Base-by-base conservation (phyloP, 345 rosid genomes). In the Citropsis articulata region DNA sequence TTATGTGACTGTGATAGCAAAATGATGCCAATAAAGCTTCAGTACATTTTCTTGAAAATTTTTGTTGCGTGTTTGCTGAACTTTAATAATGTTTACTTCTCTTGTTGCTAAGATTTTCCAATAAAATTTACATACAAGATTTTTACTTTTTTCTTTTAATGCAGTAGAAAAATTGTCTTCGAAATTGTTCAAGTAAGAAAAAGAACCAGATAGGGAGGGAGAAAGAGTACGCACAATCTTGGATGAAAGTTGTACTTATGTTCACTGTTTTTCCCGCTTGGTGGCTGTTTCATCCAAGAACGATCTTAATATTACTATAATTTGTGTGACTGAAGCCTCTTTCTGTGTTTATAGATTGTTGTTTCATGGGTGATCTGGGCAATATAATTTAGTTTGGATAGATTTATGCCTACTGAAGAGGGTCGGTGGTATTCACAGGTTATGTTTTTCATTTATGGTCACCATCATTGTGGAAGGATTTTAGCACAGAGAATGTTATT, bases 311-410 rank as follows among this genome's bases (percentile, higher is more conserved):
- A n/a, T 14, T 64, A 27, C 30, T n/a, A 7, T 36, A 35, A n/a
- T 24, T 35, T 6, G n/a, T 40, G 35, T 30, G 31, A 27, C 2
- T 16, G 31, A 22, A 31, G 16, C 9, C 7, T 31, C 60, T 76
- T 50, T 53, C 18, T 76, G 27, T 55, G 72, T 24, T 55, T 53
- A 16, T 35, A 9, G 1, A 12, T 57, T 33, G 14, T 24, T 35
- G 66, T 36, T 73, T 76, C 35, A 25, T 67, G 72, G 65, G 25
- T 33, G 21, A 66, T 25, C 33, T 50, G 40, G 78, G 70, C 27
- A 6, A 21, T 75, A 28, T 75, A 45, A 63, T 27, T 63, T 75
- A 59, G 60, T 45, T 45, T 55, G 16, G 4, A 31, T 40, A 42
- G 59, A 45, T 75, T 21, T 63, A 9, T 48, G 71, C 62, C 33